phyloP scores from a whole-genome alignment of 257 asterid species.

The Solanum appendiculatum region DNA sequence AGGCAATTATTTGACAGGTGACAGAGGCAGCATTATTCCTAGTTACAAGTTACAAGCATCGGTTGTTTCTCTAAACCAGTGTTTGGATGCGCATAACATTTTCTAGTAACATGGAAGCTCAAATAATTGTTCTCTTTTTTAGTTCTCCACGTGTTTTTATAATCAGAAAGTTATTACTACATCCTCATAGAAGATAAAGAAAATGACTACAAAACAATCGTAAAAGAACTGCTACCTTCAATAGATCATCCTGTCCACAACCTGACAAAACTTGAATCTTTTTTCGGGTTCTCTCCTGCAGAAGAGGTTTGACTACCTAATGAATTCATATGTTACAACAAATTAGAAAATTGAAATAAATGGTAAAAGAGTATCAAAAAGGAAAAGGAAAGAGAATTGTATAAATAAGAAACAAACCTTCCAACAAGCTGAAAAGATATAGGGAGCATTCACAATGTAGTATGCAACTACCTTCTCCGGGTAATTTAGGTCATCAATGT shows the following conservation, averaged over 20 bases:
- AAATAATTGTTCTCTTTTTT: not conserved
- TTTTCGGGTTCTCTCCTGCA: constrained; percentile 62
- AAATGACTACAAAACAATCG: not conserved
- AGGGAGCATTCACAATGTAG: constrained; percentile 70
- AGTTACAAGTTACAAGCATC: not conserved
- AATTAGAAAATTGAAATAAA: not conserved
- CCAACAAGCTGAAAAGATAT: constrained; percentile 70
- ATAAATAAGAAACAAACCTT: constrained; percentile 32
- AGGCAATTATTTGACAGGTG: not conserved
- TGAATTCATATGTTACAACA: not conserved
- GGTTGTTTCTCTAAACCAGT: not conserved
- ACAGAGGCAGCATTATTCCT: not conserved
- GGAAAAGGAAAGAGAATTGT: not conserved
- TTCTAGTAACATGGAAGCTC: not conserved
- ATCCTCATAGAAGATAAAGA: not conserved
- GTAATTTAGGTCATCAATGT: constrained; percentile 72
- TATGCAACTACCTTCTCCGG: constrained; percentile 65
- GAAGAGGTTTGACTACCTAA: constrained; percentile 76
- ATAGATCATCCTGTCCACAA: constrained; percentile 55
- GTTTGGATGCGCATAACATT: not conserved
- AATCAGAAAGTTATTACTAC: not conserved
- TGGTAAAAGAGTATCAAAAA: not conserved
- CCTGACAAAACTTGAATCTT: constrained; percentile 60
- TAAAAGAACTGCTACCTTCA: constrained; percentile 41
- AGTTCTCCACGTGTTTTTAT: not conserved